Base-by-base conservation (phyloP, 306 rosid genomes). In the Prunus kanzakura region DNA sequence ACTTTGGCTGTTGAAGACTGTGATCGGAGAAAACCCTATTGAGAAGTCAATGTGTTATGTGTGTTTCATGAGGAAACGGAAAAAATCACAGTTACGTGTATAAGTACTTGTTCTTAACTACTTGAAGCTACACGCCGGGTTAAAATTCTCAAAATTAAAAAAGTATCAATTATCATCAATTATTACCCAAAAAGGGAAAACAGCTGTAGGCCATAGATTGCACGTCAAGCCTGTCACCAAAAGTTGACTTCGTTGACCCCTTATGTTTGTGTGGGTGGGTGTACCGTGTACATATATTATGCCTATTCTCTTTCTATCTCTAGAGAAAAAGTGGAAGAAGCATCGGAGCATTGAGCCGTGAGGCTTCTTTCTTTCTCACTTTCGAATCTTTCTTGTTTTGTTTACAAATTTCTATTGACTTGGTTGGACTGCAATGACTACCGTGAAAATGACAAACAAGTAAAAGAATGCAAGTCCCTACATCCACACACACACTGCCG, bases 401-500 rank as follows among this genome's bases (percentile, higher is more conserved):
- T 51, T 74, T 70, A 43, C 20, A 54, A 62, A 69, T 58, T 56
- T 20, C 7, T 47, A 12, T 47, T 47, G 52, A 74, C 30, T 61
- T 73, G 82, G 83, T 61, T 73, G 82, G 83, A 68, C 89, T 77
- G 27, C 81, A 43, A 38, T 15, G 18, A 23, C 64, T 8, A 58
- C 43, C 20, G 4, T 58, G 82, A 78, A 71, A 78, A 73, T 73
- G 79, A 85, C 86, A 55, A 67, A 15, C 71, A 69, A 19, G 52
- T n/a, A 64, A 41, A 50, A 20, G 49, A 25, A 19, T 9, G 22
- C 7, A 4, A 35, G 12, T 52, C 5, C 54, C 50, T 54, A 18
- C 30, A 19, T 69, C 43, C 18, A 29, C 41, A 5, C 18, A 14
- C 32, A 23, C 43, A 56, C 35, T 79, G 69, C 54, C 58, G 57